Conservation (phyloP, 495 filamentous ascomycete species). For the Articulospora tetracladia region DNA sequence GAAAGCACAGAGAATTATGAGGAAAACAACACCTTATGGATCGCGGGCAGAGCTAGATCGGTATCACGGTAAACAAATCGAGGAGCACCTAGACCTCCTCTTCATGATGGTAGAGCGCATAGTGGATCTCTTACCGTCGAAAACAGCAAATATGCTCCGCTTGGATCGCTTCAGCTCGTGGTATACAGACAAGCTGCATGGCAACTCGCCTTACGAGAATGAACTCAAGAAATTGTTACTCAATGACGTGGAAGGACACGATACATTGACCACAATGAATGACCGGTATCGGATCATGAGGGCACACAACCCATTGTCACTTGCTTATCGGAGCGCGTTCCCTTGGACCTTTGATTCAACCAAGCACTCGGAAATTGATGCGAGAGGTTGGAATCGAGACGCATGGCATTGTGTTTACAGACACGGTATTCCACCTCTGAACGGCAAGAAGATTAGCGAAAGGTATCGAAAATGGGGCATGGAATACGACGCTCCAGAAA, state of each 20-base stretch:
- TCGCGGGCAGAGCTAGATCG: slow-evolving; percentile 11
- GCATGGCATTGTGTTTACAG: slow-evolving; percentile 16
- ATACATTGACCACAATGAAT: slow-evolving; percentile 13
- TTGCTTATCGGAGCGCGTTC: slow-evolving; percentile 16
- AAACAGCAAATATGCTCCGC: slow-evolving; percentile 21
- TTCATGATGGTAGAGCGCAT: slow-evolving; percentile 20
- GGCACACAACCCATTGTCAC: slow-evolving; percentile 20
- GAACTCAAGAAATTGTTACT: slow-evolving; percentile 18
- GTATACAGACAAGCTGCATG: slow-evolving; percentile 19
- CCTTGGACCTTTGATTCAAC: slow-evolving; percentile 9
- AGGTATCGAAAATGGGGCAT: slow-evolving; percentile 16
- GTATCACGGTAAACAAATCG: slow-evolving; percentile 16
- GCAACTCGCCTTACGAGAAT: slow-evolving; percentile 19
- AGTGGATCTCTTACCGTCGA: slow-evolving; percentile 19
- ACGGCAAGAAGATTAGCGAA: slow-evolving; percentile 8
- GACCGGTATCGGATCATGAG: slow-evolving; percentile 11
- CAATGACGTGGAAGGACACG: slow-evolving; percentile 11
- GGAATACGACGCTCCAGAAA: slow-evolving; percentile 17
- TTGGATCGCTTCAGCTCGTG: slow-evolving; percentile 19
- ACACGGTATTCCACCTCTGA: slow-evolving; percentile 14
- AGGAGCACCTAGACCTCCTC: slow-evolving; percentile 15
- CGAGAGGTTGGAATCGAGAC: slow-evolving; percentile 19
- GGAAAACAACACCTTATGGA: slow-evolving; percentile 19
- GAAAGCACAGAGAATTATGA: slow-evolving; percentile 17
- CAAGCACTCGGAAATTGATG: slow-evolving; percentile 14